These are phyloP conservation scores for Aspergillaceae sp. DNA, from an alignment of 2,329 filamentous ascomycete genomes.

Conservation along the genomic window DNA sequence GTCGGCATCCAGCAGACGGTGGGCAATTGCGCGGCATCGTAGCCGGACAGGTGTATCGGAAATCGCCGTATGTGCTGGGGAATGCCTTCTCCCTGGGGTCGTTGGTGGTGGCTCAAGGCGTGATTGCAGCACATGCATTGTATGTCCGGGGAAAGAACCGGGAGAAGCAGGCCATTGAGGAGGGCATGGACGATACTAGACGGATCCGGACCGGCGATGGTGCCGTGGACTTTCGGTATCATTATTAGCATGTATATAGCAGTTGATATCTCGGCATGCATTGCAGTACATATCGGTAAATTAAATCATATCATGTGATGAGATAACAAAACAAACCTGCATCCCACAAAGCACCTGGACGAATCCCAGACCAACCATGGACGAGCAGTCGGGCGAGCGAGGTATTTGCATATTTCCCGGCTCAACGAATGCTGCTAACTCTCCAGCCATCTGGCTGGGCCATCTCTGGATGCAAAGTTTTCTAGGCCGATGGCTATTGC, in stretches of 20 bases:
- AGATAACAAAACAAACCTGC: too few relatives aligned
- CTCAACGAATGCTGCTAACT: background rate
- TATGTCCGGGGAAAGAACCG: conserved; percentile 39
- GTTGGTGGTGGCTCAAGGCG: conserved; percentile 24
- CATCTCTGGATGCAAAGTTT: background rate
- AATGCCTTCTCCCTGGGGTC: conserved; percentile 32
- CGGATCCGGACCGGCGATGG: conserved; percentile 41
- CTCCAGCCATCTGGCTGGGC: conserved; percentile 1
- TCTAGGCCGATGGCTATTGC: background rate
- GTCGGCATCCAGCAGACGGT: conserved; percentile 42
- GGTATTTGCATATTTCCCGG: too few relatives aligned
- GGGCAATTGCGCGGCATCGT: conserved; percentile 42
- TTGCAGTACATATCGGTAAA: too few relatives aligned
- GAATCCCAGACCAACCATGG: too few relatives aligned
- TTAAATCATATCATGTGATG: too few relatives aligned
- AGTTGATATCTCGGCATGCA: too few relatives aligned
- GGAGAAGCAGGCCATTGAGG: conserved; percentile 31
- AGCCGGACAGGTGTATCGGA: conserved; percentile 39
- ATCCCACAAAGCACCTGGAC: too few relatives aligned
- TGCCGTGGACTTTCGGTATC: conserved; percentile 43
- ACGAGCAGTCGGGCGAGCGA: too few relatives aligned
- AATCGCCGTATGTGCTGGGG: conserved; percentile 28
- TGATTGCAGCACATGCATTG: conserved; percentile 34
- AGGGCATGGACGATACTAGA: conserved; percentile 37
- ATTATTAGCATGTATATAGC: conserved; percentile 17